Conservation (phyloP, 768 basidiomycete genomes). For the Pleurotus eryngii region DNA sequence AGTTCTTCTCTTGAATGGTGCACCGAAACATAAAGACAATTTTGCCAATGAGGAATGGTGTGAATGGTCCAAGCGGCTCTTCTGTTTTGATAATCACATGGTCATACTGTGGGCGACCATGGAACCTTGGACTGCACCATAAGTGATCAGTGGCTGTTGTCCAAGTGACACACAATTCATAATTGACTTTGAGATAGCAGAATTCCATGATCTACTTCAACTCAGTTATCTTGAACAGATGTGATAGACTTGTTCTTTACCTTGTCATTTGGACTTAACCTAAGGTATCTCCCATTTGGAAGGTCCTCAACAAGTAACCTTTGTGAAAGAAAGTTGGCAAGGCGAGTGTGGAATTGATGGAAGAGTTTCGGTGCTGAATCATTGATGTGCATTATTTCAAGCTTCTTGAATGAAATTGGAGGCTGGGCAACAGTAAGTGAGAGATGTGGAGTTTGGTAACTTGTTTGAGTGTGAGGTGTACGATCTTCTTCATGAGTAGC, state of each 20-base stretch:
- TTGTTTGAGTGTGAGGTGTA: background rate
- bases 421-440: slow-evolving; percentile 4
- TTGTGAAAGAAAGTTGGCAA: background rate
- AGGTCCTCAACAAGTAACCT: background rate
- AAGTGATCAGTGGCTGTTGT: slow-evolving; percentile 21
- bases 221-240: too few relatives aligned
- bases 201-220: background rate
- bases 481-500: background rate
- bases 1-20: background rate
- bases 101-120: slow-evolving; percentile 21
- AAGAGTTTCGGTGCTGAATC: background rate
- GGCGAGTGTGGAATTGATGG: background rate
- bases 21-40: slow-evolving; percentile 20
- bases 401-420: background rate
- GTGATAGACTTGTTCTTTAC: background rate
- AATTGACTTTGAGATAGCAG: slow-evolving; percentile 16
- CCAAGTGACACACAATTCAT: slow-evolving; percentile 26
- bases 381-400: background rate
- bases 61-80: background rate
- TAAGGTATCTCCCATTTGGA: background rate
- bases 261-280: background rate
- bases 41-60: slow-evolving; percentile 14
- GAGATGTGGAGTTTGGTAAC: background rate
- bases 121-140: slow-evolving; percentile 26
- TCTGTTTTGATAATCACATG: slow-evolving; percentile 21